Conservation (phyloP, 768 basidiomycete genomes). For the Sarcomyxa edulis region DNA sequence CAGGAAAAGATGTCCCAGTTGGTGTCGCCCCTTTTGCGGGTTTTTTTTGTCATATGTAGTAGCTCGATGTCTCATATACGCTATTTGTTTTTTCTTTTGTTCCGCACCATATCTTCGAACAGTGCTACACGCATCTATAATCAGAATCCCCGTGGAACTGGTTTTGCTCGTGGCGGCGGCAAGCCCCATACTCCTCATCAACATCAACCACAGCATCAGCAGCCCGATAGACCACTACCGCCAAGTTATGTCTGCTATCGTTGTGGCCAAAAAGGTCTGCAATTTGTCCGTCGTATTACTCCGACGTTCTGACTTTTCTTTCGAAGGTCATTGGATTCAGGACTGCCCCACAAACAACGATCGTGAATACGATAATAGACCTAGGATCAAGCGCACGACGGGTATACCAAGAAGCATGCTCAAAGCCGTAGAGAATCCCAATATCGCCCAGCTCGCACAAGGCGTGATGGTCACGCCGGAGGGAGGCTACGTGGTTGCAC, state of each 20-base stretch:
- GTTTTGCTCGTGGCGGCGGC: conserved; percentile 54
- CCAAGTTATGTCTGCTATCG: conserved; percentile 98
- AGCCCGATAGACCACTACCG: conserved; percentile 77
- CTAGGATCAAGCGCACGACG: conserved; percentile 95
- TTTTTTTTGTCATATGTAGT: conserved; percentile 54
- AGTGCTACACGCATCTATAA: conserved; percentile 68
- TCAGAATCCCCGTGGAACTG: conserved; percentile 59
- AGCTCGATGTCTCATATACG: conserved; percentile 70
- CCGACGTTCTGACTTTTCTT: conserved; percentile 8
- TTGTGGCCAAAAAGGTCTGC: conserved; percentile 92
- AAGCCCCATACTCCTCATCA: conserved; percentile 49
- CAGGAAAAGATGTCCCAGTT: conserved; percentile 99
- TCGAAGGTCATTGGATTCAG: conserved; percentile 96
- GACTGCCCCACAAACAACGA: conserved; percentile 98
- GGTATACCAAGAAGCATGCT: conserved; percentile 98
- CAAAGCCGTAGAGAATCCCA: conserved; percentile 90
- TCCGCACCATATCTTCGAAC: conserved; percentile 22
- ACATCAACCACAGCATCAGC: conserved; percentile 37
- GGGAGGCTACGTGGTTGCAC: conserved; percentile 95
- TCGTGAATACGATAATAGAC: conserved; percentile 88
- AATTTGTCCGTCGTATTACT: not conserved
- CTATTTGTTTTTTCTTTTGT: conserved; percentile 33
- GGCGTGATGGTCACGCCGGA: conserved; percentile 99
- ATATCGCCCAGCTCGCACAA: conserved; percentile 59
- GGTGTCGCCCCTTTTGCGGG: conserved; percentile 58